Percentiles rank a stretch among this genome's conserved stretches.
Conservation (phyloP, 768 basidiomycete genomes). For the Roridomyces roridus region DNA sequence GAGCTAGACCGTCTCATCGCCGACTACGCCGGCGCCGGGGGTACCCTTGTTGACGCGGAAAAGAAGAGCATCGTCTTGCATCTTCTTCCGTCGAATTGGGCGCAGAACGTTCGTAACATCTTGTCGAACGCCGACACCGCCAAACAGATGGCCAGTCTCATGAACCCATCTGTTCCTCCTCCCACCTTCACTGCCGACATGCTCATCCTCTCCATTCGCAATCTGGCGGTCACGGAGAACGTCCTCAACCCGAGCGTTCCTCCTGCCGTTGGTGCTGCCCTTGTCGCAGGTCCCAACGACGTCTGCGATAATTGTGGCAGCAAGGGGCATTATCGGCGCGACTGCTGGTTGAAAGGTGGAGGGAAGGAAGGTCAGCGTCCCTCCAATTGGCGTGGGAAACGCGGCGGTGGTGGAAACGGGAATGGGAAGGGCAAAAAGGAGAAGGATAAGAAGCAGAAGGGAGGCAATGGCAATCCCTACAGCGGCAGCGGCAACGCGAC, state of each 20-base stretch:
- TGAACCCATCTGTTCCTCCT: neutral
- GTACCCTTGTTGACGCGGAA: neutral
- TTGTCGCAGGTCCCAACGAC: neutral
- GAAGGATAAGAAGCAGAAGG: neutral
- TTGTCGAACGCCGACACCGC: neutral
- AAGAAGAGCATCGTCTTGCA: neutral
- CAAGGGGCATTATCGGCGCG: neutral
- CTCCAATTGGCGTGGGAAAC: neutral
- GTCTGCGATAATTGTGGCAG: neutral
- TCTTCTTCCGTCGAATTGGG: neutral
- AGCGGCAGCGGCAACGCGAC: neutral
- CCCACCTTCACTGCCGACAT: neutral
- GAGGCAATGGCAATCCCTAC: neutral
- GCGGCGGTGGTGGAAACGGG: neutral
- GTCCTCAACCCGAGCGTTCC: neutral
- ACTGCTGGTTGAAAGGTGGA: neutral
- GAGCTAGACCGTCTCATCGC: neutral
- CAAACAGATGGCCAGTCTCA: neutral
- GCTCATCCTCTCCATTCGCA: neutral
- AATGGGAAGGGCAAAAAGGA: neutral
- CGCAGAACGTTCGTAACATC: neutral
- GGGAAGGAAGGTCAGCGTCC: conserved; percentile 1
- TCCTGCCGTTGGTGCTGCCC: neutral
- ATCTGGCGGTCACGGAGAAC: too few relatives aligned
- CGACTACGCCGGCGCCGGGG: neutral